phyloP scores from a whole-genome alignment of 257 asterid genomes.

The Solanum sparsipilum region DNA sequence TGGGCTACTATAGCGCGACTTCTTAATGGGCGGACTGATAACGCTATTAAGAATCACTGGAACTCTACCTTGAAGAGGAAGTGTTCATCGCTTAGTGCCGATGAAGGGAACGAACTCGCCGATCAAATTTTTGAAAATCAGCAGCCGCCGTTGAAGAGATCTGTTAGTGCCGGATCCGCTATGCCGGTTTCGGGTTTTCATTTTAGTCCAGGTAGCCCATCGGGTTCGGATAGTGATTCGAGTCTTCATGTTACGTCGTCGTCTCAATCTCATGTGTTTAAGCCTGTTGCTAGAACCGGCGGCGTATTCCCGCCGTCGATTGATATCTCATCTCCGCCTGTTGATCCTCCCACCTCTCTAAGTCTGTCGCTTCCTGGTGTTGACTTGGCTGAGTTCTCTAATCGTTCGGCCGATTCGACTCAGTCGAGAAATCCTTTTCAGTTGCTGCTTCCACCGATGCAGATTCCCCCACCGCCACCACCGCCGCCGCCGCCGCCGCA shows the following conservation, averaged over 20 bases:
- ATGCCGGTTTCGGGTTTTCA: slow-evolving; percentile 28
- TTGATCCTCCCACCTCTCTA: slow-evolving; percentile 61
- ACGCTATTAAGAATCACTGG: slow-evolving; percentile 96
- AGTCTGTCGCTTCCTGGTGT: slow-evolving; percentile 79
- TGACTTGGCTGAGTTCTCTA: slow-evolving; percentile 20
- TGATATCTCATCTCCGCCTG: slow-evolving; percentile 24
- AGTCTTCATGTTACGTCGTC: slow-evolving; percentile 28
- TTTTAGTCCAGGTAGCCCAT: slow-evolving; percentile 62
- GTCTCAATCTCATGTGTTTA: slow-evolving; percentile 18
- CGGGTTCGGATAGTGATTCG: slow-evolving; percentile 73
- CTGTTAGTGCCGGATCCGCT: slow-evolving; percentile 73
- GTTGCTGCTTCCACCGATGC: background rate
- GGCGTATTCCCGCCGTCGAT: slow-evolving; percentile 18
- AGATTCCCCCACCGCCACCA: slow-evolving; percentile 4
- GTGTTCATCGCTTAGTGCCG: slow-evolving; percentile 49
- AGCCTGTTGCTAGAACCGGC: slow-evolving; percentile 44
- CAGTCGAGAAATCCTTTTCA: slow-evolving; percentile 14
- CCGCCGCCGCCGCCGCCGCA: slow-evolving; percentile 7
- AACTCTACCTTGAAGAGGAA: slow-evolving; percentile 84
- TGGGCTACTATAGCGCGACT: slow-evolving; percentile 97
- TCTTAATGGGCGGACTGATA: slow-evolving; percentile 87
- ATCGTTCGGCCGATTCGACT: slow-evolving; percentile 10
- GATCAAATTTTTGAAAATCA: background rate
- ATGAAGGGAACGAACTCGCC: slow-evolving; percentile 22
- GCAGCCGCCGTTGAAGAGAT: slow-evolving; percentile 56